Conservation (phyloP, 1,139 yeast genomes). For the Geotrichum carabidarum region DNA sequence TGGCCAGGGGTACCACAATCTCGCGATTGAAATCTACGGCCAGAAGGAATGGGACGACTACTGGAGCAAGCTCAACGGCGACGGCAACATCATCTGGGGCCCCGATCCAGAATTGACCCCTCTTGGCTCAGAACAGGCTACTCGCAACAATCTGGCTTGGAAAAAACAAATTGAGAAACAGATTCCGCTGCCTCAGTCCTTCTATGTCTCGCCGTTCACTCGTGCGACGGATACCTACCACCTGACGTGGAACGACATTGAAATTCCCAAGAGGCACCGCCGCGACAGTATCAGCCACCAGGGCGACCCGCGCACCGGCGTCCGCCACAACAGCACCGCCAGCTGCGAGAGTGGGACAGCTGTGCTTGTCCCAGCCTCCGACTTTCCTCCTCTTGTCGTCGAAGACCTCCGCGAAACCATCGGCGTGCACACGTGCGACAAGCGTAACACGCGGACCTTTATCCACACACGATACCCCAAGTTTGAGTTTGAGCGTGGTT, state of each 20-base stretch:
- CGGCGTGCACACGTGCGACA: constrained; percentile 66
- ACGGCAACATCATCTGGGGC: constrained; percentile 57
- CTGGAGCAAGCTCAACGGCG: constrained; percentile 54
- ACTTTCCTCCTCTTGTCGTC: constrained; percentile 34
- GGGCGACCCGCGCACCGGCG: neutral
- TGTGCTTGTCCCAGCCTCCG: neutral
- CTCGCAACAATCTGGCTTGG: constrained; percentile 46
- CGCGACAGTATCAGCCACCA: neutral
- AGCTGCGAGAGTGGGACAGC: neutral
- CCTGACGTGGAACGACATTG: constrained; percentile 53
- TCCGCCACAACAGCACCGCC: neutral
- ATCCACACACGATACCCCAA: constrained; percentile 40
- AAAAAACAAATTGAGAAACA: constrained; percentile 43
- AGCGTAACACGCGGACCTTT: constrained; percentile 44
- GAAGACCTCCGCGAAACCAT: constrained; percentile 64
- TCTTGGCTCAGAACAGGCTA: constrained; percentile 51
- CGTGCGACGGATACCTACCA: constrained; percentile 56
- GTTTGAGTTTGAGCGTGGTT: constrained; percentile 41
- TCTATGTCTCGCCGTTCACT: constrained; percentile 61
- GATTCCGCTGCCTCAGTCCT: constrained; percentile 51
- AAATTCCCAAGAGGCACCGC: neutral
- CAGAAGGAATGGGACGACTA: constrained; percentile 52
- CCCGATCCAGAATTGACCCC: constrained; percentile 65
- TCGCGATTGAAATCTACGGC: constrained; percentile 56
- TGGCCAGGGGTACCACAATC: constrained; percentile 74